A percentile compares a stretch with the other conserved stretches of the same genome.
phyloP scores from a whole-genome alignment of 2,329 filamentous ascomycete genomes.

The Trichoderma sp. region DNA sequence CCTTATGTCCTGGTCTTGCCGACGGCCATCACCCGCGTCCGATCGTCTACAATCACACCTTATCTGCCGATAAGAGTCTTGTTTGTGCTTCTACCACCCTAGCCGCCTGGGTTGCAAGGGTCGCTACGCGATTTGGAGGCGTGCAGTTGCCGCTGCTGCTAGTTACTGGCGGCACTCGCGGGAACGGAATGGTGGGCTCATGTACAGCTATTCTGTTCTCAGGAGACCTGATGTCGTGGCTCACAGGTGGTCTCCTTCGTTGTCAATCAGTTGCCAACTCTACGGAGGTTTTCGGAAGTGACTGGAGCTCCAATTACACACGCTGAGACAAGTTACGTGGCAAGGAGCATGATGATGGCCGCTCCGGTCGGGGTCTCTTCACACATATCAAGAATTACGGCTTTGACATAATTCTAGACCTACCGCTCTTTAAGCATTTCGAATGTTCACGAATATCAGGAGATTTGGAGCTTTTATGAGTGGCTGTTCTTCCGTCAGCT shows the following conservation, averaged over 20 bases:
- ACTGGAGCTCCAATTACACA: slow-evolving; percentile 1
- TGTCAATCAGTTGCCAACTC: slow-evolving; percentile 8
- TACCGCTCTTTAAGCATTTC: neutral
- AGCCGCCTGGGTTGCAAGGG: slow-evolving; percentile 8
- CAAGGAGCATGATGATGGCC: neutral
- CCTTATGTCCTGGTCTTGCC: slow-evolving; percentile 24
- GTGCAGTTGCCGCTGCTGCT: slow-evolving; percentile 10
- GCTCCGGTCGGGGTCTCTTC: neutral
- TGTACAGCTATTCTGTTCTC: slow-evolving; percentile 10
- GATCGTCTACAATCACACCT: slow-evolving; percentile 27
- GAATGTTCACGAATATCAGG: neutral
- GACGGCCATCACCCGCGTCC: slow-evolving; percentile 26
- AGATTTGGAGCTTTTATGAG: neutral
- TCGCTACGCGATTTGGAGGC: slow-evolving; percentile 19
- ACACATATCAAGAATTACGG: neutral
- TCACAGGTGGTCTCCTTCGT: slow-evolving; percentile 6
- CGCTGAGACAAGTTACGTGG: neutral
- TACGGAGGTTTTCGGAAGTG: slow-evolving; percentile 11
- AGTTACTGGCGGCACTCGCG: slow-evolving; percentile 22
- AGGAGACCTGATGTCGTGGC: slow-evolving; percentile 21
- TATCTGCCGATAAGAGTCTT: slow-evolving; percentile 27
- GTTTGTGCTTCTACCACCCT: slow-evolving; percentile 21
- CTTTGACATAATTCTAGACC: neutral
- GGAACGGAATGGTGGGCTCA: slow-evolving; percentile 20
- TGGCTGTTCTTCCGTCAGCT: neutral